These are phyloP conservation scores for Leccinellum rugosiceps DNA, from an alignment of 768 basidiomycete species.

Conservation along the genomic window DNA sequence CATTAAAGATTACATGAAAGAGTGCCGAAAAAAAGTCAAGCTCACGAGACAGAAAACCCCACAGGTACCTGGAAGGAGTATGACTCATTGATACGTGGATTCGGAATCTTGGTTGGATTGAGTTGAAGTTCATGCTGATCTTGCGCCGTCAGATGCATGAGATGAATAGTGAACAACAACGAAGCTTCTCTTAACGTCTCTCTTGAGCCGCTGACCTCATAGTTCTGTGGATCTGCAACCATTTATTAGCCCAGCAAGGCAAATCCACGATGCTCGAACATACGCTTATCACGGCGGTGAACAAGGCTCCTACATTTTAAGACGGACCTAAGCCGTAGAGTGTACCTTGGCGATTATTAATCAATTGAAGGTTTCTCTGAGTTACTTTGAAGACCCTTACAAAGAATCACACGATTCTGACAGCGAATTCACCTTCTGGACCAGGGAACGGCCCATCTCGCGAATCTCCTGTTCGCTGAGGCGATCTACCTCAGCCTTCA, in stretches of 20 bases:
- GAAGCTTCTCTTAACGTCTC: constrained; percentile 20
- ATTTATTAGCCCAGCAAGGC: not conserved
- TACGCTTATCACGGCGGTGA: constrained; percentile 1
- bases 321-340: constrained; percentile 14
- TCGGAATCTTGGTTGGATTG: constrained; percentile 17
- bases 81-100: constrained; percentile 25
- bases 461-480: constrained; percentile 16
- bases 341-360: constrained; percentile 8
- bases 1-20: not conserved
- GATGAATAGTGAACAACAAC: constrained; percentile 24
- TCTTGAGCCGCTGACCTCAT: constrained; percentile 15
- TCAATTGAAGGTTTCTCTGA: not conserved
- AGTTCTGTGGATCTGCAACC: constrained; percentile 13
- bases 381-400: constrained; percentile 7
- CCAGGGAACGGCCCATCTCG: constrained; percentile 9
- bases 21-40: not conserved
- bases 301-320: not conserved
- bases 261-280: not conserved
- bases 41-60: constrained; percentile 26
- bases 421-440: constrained; percentile 18
- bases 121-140: constrained; percentile 31
- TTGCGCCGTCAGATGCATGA: constrained; percentile 29
- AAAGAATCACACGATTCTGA: constrained; percentile 15
- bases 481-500: constrained; percentile 11
- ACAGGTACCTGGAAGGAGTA: constrained; percentile 24